Evolutionary conservation across 768 basidiomycete genomes (phyloP).

Genomic region (Boletus pseudo-olivaceus): DNA sequence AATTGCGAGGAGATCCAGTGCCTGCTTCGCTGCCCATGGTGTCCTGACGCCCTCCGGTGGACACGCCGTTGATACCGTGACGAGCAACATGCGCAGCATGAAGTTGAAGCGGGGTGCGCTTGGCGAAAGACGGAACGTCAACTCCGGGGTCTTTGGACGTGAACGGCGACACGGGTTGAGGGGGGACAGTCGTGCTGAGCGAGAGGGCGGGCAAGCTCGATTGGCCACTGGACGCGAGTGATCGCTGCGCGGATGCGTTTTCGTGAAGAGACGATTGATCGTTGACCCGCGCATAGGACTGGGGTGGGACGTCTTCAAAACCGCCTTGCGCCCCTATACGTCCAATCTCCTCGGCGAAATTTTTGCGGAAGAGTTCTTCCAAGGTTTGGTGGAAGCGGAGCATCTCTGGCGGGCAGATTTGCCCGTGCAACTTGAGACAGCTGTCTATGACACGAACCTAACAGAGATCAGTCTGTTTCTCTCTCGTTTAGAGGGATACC

Average conservation of each 20-base stretch:
- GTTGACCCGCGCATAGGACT: slow-evolving; percentile 40
- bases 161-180: slow-evolving; percentile 43
- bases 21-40: slow-evolving; percentile 38
- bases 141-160: not conserved
- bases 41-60: slow-evolving; percentile 68
- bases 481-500: not conserved
- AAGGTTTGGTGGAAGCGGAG: slow-evolving; percentile 89
- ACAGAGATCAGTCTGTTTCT: not conserved
- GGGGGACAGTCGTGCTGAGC: slow-evolving; percentile 44
- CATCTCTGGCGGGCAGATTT: slow-evolving; percentile 83
- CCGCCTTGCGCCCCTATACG: slow-evolving; percentile 59
- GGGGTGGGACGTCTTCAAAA: slow-evolving; percentile 44
- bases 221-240: slow-evolving; percentile 46
- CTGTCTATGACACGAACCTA: slow-evolving; percentile 79
- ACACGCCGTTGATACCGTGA: slow-evolving; percentile 79
- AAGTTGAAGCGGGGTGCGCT: slow-evolving; percentile 74
- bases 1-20: slow-evolving; percentile 63
- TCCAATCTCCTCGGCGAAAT: slow-evolving; percentile 79
- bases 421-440: slow-evolving; percentile 79
- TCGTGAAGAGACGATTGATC: slow-evolving; percentile 51
- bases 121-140: slow-evolving; percentile 29
- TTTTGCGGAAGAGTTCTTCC: slow-evolving; percentile 79
- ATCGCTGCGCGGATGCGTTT: slow-evolving; percentile 42
- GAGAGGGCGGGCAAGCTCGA: slow-evolving; percentile 44
- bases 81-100: slow-evolving; percentile 79